Base-by-base conservation (phyloP, 2,329 filamentous ascomycete genomes). In the Scortechinia acanthostroma region DNA sequence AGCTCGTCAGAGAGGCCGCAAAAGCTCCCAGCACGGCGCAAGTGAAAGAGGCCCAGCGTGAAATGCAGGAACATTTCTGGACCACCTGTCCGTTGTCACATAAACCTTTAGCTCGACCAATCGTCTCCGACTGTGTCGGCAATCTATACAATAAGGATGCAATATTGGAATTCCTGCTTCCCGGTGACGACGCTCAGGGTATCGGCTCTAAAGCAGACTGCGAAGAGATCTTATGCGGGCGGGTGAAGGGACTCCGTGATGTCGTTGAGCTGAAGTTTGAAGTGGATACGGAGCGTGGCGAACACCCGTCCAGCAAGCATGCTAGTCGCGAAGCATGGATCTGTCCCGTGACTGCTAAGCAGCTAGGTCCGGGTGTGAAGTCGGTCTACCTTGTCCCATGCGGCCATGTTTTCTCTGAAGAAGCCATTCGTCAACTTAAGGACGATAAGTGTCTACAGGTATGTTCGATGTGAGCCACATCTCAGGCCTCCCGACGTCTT, bases 61-160 rank as follows among this genome's bases (percentile, higher is more conserved):
- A 96, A 63, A 86, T 88, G 35, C 84, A 93, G 58, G 77, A 81
- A 48, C 90, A 97, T 64, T 79, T 82, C 55, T 98, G 93, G 93
- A 77, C 79, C 3, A 86, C 83, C 50, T 95, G 93, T 56, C 88
- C 91, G 0, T 72, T 98, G n/a, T 94, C 88, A 1, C 85, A 86
- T 51, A 79, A 83, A 48, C 77, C 80, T 0, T 77, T 98, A 17
- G 75, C 81, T 19, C 54, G 72, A 49, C 70, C 79, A 40, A 40
- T 91, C 15, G 91, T 95, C 0, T 93, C 90, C 0, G 93, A 98
- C 63, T 85, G 76, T 50, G 74, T 77, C 3, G 94, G 94, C 1
- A 82, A 83, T 17, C 74, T 98, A 0, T 98, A 95, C 74, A 97
- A 95, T 60, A 97, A 97, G 66, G 91, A 97, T 59, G 82, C 89